A percentile compares a stretch with the other conserved stretches of the same genome.
Evolutionary conservation across 495 filamentous ascomycete genomes (phyloP).

Genomic region (Trichoderma gamsii): DNA sequence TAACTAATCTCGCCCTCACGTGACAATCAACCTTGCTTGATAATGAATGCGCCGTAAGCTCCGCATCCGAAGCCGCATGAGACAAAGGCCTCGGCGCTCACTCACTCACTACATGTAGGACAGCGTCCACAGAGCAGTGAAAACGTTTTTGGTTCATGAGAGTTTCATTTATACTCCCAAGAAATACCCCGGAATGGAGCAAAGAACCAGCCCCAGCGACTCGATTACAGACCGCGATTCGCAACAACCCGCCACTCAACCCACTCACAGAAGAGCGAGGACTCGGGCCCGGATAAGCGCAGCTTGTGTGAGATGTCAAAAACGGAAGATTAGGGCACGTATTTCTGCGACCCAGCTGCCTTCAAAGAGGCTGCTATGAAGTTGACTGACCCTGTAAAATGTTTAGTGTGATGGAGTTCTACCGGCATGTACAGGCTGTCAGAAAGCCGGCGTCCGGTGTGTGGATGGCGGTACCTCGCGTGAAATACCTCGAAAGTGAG

Average conservation of each 20-base stretch:
- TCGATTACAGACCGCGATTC: not conserved
- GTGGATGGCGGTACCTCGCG: slow-evolving; percentile 7
- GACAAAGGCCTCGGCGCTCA: not conserved
- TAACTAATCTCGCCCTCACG: not conserved
- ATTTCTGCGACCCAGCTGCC: not conserved
- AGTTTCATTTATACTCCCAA: too few relatives aligned
- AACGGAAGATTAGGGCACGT: slow-evolving; percentile 7
- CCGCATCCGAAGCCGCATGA: not conserved
- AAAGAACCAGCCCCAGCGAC: not conserved
- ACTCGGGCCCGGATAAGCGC: slow-evolving; percentile 7
- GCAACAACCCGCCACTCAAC: not conserved
- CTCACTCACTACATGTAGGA: not conserved
- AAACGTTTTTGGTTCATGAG: too few relatives aligned
- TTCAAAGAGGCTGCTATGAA: not conserved
- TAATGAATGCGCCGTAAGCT: not conserved
- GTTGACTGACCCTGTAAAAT: not conserved
- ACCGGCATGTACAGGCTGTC: slow-evolving; percentile 4
- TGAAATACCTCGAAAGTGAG: slow-evolving; percentile 12
- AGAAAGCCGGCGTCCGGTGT: slow-evolving; percentile 6
- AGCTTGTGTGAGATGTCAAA: slow-evolving; percentile 9
- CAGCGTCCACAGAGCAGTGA: not conserved
- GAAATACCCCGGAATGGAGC: slow-evolving; percentile 3
- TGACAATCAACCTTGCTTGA: not conserved
- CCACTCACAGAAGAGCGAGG: not conserved
- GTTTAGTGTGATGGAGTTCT: not conserved